phyloP scores from a whole-genome alignment of 345 rosid genomes.

The Ailanthus altissimus region DNA sequence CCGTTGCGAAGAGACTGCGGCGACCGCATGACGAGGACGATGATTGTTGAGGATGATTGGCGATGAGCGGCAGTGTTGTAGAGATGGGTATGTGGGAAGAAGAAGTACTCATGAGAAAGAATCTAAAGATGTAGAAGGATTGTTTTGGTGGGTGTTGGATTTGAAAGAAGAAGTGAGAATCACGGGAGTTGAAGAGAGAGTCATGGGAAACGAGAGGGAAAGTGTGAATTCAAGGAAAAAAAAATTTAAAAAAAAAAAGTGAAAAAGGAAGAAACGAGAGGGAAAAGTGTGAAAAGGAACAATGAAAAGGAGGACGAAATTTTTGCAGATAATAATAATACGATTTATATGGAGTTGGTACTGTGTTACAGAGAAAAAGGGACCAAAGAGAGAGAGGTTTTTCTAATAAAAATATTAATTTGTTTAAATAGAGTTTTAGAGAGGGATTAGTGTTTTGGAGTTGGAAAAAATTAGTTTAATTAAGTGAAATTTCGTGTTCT shows the following conservation, averaged over 20 bases:
- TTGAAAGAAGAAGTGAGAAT: neutral
- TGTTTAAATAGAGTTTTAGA: too few relatives aligned
- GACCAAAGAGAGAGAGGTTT: neutral
- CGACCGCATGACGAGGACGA: conserved; percentile 54
- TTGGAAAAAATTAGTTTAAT: too few relatives aligned
- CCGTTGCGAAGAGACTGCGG: conserved; percentile 68
- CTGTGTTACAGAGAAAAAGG: neutral
- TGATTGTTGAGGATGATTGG: conserved; percentile 20
- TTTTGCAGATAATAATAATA: too few relatives aligned
- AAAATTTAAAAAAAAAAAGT: neutral
- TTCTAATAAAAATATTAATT: too few relatives aligned
- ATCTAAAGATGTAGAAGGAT: too few relatives aligned
- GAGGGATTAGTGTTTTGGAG: too few relatives aligned
- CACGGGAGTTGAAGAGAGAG: conserved; percentile 14
- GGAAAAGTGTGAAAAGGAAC: neutral
- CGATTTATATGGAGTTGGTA: neutral
- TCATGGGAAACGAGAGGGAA: conserved; percentile 37
- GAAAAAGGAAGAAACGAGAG: conserved; percentile 2
- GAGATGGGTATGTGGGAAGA: neutral
- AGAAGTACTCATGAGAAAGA: neutral
- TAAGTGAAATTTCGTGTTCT: too few relatives aligned
- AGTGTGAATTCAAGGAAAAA: conserved; percentile 14
- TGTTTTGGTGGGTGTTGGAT: neutral
- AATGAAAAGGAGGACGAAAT: too few relatives aligned
- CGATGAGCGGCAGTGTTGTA: neutral